Base-by-base conservation (phyloP, 1,284 basidiomycete species). In the Cutaneotrichosporon cavernicola region DNA sequence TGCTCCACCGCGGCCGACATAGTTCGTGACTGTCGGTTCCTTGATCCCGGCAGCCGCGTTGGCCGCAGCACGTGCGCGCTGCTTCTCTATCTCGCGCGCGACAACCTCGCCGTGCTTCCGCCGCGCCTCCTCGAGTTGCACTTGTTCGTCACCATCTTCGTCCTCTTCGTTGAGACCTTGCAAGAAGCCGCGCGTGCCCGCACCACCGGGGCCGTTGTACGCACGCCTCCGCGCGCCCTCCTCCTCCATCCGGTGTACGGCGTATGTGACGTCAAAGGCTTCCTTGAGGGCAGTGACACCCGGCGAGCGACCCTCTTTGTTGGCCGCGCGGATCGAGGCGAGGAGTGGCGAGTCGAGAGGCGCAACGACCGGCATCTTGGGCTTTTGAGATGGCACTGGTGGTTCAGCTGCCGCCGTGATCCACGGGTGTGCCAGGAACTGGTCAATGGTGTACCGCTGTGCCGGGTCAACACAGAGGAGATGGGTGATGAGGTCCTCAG, bases 241-340 rank as follows among this genome's bases (percentile, higher is more conserved):
- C 80, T 99, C 97, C 77, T 98, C 96, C 92, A 97, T 97, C 22
- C 97, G 88, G 81, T 99, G 97, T 0, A 99, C 96, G 13, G 97
- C 97, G 79, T 99, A 99, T 0, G 97, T 97, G 72, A 99, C 90
- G 77, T 99, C 97, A 79, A 99, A 99, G 2, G 97, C 96, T 78
- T 99, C 97, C 77, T 97, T 98, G 80, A 99, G 87, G 0, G 89
- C 88, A 0, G 90, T 88, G 51, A 98, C 80, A 43, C 96, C 95
- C 1, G 97, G 97, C 59, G 94, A 97, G 62, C 92, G 89, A 53
- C 89, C 90, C 72, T 93, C 91, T 21, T 83, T 82, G 59, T 81
- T 76, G 65, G 88, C 88, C 62, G 89, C 90, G 56, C 89, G 89
- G 16, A 88, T 87, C 5, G 89, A 88, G 1, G 88, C 87, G 55